Evolutionary conservation across 1,139 yeast species (phyloP), one percentile per base, ranked within the genome.

Genomic region (Meyerozyma guilliermondii): DNA sequence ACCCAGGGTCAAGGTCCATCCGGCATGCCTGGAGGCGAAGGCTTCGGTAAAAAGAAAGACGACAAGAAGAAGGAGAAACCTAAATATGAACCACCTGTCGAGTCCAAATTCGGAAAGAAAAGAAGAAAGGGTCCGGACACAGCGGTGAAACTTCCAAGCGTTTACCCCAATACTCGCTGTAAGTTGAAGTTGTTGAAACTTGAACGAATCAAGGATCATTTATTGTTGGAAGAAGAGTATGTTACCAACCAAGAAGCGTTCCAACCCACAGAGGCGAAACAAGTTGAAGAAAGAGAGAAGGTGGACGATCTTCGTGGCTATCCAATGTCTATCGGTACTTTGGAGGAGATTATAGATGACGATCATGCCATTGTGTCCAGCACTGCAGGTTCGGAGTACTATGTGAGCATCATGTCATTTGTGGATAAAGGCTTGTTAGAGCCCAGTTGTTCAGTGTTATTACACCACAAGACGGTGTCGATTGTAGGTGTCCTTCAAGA

Each of bases 301-400:
- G 86, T 94, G 45, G 98, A 92, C 59, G 97, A 91, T 54, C 80
- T 92, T 60, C 81, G 98, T 64, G 98, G 99, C 9, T 82, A 89
- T 38, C 99, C 99, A 44, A 85, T 92, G 88, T 84, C 96, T 35
- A 87, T 94, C 47, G 99, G 99, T 39, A 89, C 96, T 3, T 74
- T 92, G 57, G 98, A 92, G 61, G 99, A 92, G 68, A 87, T 94
- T 47, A 88, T 92, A 53, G 98, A 92, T 61, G 98, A 92, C 63
- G 98, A 92, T 62, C 98, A 94, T 65, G 99, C 98, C 17, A 94
- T 92, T 70, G 98, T 92, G 38, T 88, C 97, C 33, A 83, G 95
- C 43, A 83, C 96, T 5, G 88, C 96, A 10, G 98, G 98, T 23
- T 95, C 97, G 7, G 98, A 94, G 66, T 94, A 91, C 65, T 92